Conservation (phyloP, 1,284 basidiomycete species). For the Trichosporon coremiiforme region DNA sequence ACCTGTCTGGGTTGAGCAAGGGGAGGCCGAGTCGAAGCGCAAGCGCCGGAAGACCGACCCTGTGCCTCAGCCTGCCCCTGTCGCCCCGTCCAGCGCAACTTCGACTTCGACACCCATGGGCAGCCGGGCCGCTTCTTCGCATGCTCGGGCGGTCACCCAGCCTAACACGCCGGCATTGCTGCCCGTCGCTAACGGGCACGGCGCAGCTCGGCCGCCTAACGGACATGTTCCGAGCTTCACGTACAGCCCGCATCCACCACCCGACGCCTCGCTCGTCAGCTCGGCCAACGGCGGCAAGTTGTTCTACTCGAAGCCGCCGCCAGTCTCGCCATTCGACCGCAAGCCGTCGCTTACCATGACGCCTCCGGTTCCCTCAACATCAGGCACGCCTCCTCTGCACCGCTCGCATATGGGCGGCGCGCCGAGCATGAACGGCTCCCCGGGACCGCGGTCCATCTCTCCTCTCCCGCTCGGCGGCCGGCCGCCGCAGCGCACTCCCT, state of each 20-base stretch:
- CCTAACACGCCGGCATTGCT: not conserved
- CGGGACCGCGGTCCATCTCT: not conserved
- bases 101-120: not conserved
- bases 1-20: conserved; percentile 24
- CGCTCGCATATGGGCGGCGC: not conserved
- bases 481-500: conserved; percentile 1
- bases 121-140: not conserved
- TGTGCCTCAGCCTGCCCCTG: not conserved
- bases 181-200: not conserved
- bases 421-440: not conserved
- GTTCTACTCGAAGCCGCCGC: conserved; percentile 3
- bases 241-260: not conserved
- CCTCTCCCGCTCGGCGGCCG: not conserved
- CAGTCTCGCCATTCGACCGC: not conserved
- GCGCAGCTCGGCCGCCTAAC: not conserved
- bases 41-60: conserved; percentile 28
- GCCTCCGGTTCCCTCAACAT: not conserved
- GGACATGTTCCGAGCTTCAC: not conserved
- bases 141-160: not conserved
- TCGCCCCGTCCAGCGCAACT: not conserved
- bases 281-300: not conserved
- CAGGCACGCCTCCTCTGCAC: not conserved
- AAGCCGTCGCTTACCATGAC: not conserved
- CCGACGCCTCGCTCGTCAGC: not conserved
- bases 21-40: conserved; percentile 21